Percentiles rank a stretch among this genome's conserved stretches.
phyloP scores from a whole-genome alignment of 2,329 filamentous ascomycete species.

The Pestalotiopsis fici region DNA sequence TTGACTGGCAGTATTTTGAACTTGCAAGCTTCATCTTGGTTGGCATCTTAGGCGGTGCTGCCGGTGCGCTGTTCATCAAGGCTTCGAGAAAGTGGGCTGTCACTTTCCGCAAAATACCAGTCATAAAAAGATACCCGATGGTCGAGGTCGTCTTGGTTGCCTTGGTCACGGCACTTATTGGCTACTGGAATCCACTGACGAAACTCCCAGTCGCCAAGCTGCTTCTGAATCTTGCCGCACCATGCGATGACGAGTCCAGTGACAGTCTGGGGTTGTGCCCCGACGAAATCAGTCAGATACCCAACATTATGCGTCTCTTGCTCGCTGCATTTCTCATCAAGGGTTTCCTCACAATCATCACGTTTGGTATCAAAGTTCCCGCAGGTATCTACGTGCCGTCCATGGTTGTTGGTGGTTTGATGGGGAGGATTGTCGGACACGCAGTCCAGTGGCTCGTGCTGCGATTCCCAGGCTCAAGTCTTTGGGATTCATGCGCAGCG shows the following conservation, averaged over 20 bases:
- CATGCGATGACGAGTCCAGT: constrained; percentile 72
- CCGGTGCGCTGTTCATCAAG: constrained; percentile 95
- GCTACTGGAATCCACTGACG: constrained; percentile 93
- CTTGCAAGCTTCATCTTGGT: constrained; percentile 82
- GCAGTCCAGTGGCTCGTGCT: constrained; percentile 80
- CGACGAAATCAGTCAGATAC: constrained; percentile 71
- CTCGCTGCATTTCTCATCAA: constrained; percentile 85
- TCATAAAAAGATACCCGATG: constrained; percentile 82
- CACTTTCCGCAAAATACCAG: constrained; percentile 76
- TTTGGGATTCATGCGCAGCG: constrained; percentile 76
- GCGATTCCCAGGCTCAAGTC: constrained; percentile 66
- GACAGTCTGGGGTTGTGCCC: constrained; percentile 78
- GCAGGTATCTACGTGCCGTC: constrained; percentile 97
- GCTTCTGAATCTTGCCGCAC: constrained; percentile 85
- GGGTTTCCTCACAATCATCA: constrained; percentile 82
- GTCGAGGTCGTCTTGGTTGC: constrained; percentile 89
- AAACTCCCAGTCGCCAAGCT: constrained; percentile 89
- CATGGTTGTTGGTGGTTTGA: constrained; percentile 94
- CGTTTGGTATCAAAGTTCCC: constrained; percentile 95
- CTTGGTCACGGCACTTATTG: constrained; percentile 77
- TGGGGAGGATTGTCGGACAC: constrained; percentile 88
- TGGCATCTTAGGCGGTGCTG: constrained; percentile 79
- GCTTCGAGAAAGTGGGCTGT: constrained; percentile 88
- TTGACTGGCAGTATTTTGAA: constrained; percentile 95
- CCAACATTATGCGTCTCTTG: constrained; percentile 71